These are phyloP conservation scores for Colletotrichum sansevieriae DNA, from an alignment of 2,329 filamentous ascomycete species.

Conservation along the genomic window DNA sequence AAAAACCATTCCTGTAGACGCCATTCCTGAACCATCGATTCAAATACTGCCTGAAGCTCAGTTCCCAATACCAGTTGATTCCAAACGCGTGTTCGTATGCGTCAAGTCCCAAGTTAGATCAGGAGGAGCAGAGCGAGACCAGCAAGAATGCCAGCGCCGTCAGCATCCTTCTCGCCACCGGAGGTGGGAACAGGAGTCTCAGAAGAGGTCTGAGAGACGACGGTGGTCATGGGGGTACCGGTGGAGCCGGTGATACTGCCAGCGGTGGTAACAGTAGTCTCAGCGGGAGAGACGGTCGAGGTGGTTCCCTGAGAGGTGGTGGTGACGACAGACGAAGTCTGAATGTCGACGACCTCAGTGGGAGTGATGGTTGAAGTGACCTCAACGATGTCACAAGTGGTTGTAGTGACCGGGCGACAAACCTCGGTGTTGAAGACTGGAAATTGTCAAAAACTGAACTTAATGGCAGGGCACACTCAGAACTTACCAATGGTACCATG, in stretches of 20 bases:
- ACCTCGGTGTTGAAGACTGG: not conserved
- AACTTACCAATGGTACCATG: not conserved
- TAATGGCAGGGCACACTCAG: not conserved
- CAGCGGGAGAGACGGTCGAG: too few relatives aligned
- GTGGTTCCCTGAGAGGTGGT: too few relatives aligned
- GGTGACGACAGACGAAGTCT: not conserved
- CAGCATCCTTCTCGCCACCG: not conserved
- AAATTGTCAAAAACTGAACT: not conserved
- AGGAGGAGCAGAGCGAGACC: not conserved
- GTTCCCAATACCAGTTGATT: too few relatives aligned
- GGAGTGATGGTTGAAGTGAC: slow-evolving; percentile 2
- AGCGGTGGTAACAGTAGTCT: too few relatives aligned
- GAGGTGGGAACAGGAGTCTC: not conserved
- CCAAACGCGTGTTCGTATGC: too few relatives aligned
- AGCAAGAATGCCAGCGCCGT: not conserved
- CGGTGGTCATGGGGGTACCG: not conserved
- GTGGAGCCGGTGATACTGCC: too few relatives aligned
- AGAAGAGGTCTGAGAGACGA: not conserved
- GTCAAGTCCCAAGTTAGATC: not conserved
- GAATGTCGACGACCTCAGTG: not conserved
- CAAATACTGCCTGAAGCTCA: too few relatives aligned
- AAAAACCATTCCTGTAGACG: not conserved
- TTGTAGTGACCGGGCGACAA: not conserved
- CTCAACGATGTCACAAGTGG: not conserved
- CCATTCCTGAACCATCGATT: too few relatives aligned